Evolutionary conservation across 2,329 filamentous ascomycete species (phyloP).

Genomic region (Sarocladiaceae sp.): DNA sequence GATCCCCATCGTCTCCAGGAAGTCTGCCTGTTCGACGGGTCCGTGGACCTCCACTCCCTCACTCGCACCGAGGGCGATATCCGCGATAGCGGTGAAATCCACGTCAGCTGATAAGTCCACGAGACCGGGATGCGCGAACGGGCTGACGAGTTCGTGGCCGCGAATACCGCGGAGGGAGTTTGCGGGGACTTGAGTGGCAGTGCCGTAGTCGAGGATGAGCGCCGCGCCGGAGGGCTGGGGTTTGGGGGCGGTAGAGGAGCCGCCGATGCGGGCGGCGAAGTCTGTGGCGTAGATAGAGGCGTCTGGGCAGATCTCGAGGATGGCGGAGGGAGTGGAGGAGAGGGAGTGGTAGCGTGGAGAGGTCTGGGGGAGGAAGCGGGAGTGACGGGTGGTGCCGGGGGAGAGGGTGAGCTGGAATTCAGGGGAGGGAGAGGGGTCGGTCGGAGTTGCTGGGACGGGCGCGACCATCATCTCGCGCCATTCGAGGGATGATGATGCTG

Average conservation of each 20-base stretch:
- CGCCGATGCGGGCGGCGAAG: slow-evolving; percentile 80
- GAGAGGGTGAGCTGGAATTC: slow-evolving; percentile 87
- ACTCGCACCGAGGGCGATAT: slow-evolving; percentile 69
- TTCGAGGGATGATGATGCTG: slow-evolving; percentile 36
- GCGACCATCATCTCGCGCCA: slow-evolving; percentile 82
- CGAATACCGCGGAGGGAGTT: slow-evolving; percentile 90
- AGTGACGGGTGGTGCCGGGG: slow-evolving; percentile 70
- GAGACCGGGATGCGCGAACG: slow-evolving; percentile 71
- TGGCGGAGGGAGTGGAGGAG: slow-evolving; percentile 57
- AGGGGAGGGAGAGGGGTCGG: slow-evolving; percentile 50
- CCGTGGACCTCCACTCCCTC: slow-evolving; percentile 86
- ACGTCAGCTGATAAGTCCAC: slow-evolving; percentile 91
- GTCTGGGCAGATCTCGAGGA: slow-evolving; percentile 88
- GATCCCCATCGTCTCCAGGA: slow-evolving; percentile 77
- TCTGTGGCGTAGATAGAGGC: slow-evolving; percentile 72
- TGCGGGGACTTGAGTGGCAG: slow-evolving; percentile 67
- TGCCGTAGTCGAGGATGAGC: slow-evolving; percentile 93
- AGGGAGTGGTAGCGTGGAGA: slow-evolving; percentile 74
- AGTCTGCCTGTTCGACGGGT: slow-evolving; percentile 77
- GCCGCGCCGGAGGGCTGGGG: slow-evolving; percentile 69
- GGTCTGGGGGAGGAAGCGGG: slow-evolving; percentile 75
- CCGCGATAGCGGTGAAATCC: slow-evolving; percentile 82
- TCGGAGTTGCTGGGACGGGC: slow-evolving; percentile 52
- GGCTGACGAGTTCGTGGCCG: slow-evolving; percentile 67
- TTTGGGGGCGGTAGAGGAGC: slow-evolving; percentile 50